phyloP scores from a whole-genome alignment of 441 rosid species.

The Flueggea neowawraea region DNA sequence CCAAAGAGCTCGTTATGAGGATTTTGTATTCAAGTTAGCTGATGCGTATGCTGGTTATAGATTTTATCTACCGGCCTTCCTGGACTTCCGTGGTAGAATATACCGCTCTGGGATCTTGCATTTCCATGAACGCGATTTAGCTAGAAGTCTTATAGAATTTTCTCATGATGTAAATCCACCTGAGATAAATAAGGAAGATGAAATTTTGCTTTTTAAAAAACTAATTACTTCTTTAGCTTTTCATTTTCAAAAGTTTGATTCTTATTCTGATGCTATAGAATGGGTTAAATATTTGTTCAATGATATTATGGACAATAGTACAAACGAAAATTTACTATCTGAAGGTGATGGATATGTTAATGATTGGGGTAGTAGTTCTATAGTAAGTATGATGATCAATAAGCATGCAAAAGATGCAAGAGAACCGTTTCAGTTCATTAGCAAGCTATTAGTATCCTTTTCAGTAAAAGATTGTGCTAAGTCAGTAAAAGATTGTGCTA shows the following conservation, averaged over 20 bases:
- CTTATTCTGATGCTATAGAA: neutral
- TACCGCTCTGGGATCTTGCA: conserved; percentile 12
- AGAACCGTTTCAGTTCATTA: neutral
- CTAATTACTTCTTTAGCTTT: neutral
- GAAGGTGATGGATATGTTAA: neutral
- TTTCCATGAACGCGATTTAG: conserved; percentile 18
- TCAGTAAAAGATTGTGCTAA: neutral
- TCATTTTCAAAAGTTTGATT: neutral
- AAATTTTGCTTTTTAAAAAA: too few species aligned
- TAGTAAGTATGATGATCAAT: too few species aligned
- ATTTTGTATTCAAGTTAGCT: conserved; percentile 3
- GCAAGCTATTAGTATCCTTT: neutral
- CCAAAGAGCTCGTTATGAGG: conserved; percentile 7
- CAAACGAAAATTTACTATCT: neutral
- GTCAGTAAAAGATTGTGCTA: neutral
- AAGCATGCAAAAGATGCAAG: too few species aligned
- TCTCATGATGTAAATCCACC: neutral
- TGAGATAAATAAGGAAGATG: neutral
- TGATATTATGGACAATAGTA: neutral
- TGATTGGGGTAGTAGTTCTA: neutral
- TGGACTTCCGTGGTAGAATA: conserved; percentile 15
- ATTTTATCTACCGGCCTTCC: conserved; percentile 10
- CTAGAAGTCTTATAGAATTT: conserved; percentile 4
- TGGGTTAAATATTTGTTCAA: neutral
- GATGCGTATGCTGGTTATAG: conserved; percentile 8